Evolutionary conservation across 2,329 filamentous ascomycete species (phyloP), one percentile per base, ranked within the genome.

Genomic region (Gyromitra esculenta): DNA sequence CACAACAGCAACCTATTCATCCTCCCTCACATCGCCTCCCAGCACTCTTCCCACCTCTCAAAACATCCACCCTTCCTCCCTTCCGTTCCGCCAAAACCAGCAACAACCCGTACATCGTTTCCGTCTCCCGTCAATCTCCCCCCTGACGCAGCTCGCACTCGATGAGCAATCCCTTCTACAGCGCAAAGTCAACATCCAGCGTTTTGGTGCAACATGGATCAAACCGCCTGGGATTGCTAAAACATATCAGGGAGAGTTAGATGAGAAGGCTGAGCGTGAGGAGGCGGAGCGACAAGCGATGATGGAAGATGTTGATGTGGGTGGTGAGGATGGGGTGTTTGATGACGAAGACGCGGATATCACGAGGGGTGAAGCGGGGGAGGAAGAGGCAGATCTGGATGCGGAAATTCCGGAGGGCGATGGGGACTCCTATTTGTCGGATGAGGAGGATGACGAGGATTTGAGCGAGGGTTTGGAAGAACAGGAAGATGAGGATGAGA

Each of bases 181-280:
- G 7, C 92, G 95, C 60, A 93, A 94, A 81, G 85, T 89, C 62
- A 93, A 95, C 79, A 91, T 98, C 39, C 89, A 91, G 62, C 92
- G 94, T 81, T 97, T 96, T 82, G 96, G 96, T 76, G 92, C 91
- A 79, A 89, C 88, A 57, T 99, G 96, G 96, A 90, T 99, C 72
- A 92, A 91, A 75, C 96, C 96, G 0, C 94, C 93, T 0, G 96
- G 95, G 6, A 88, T 97, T 71, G 83, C 89, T 73, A 99, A 98
- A 86, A 97, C 95, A 0, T 89, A 97, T 76, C 91, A 96, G 82
- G 94, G 96, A 78, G 89, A 94, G 84, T 91, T 92, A 54, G 96
- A 99, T 84, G 96, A 99, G 85, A 90, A 91, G 79, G 89, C 92
- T 9, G 96, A 99, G 85, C 88, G 92, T 71, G 91, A 95, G 82